phyloP scores from a whole-genome alignment of 257 asterid species.

The Solanum pinnatisectum region DNA sequence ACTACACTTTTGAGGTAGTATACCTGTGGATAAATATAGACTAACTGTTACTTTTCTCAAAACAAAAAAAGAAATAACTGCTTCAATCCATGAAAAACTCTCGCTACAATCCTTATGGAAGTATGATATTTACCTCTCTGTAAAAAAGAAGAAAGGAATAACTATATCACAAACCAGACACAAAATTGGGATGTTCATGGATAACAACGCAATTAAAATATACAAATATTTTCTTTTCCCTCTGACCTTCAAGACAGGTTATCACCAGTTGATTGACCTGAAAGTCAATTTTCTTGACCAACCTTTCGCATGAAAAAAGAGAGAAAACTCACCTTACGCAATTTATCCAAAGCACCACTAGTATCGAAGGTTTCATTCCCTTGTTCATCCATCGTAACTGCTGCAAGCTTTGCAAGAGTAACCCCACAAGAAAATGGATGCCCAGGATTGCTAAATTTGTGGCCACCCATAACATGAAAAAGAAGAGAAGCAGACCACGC shows the following conservation, averaged over 20 bases:
- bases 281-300: not conserved
- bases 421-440: conserved; percentile 91
- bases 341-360: conserved; percentile 95
- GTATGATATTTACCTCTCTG: not conserved
- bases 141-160: not conserved
- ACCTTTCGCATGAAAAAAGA: not conserved
- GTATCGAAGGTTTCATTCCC: conserved; percentile 98
- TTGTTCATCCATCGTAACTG: conserved; percentile 95
- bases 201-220: not conserved
- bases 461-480: not conserved
- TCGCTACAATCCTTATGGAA: not conserved
- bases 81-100: not conserved
- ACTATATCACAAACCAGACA: not conserved
- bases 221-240: not conserved
- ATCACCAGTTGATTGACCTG: not conserved
- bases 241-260: not conserved
- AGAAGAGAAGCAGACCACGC: conserved; percentile 3
- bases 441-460: conserved; percentile 69
- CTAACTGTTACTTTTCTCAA: too few species aligned
- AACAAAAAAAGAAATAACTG: not conserved
- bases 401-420: conserved; percentile 96
- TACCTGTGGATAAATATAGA: too few species aligned
- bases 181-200: not conserved
- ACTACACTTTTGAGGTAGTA: too few species aligned
- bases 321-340: conserved; percentile 67